phyloP scores from a whole-genome alignment of 495 filamentous ascomycete genomes.

The Cladorrhinum samala region DNA sequence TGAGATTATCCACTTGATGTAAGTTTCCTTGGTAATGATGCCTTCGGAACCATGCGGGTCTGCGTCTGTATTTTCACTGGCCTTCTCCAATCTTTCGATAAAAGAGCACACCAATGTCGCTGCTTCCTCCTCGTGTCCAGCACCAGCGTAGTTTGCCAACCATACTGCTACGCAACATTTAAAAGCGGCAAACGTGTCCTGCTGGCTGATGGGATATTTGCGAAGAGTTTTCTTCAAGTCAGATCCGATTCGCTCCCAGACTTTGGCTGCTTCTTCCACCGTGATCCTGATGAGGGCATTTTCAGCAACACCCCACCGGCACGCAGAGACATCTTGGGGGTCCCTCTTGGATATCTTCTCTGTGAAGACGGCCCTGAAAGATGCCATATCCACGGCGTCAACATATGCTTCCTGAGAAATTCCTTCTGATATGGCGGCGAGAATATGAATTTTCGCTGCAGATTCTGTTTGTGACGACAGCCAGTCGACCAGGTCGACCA shows the following conservation, averaged over 20 bases:
- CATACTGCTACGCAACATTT: constrained; percentile 33
- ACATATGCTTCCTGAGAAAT: constrained; percentile 39
- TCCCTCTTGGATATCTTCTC: constrained; percentile 19
- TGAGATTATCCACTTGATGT: constrained; percentile 23
- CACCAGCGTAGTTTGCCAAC: constrained; percentile 33
- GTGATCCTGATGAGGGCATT: constrained; percentile 30
- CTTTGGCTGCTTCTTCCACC: constrained; percentile 24
- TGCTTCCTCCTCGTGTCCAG: constrained; percentile 27
- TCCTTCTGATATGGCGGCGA: constrained; percentile 43
- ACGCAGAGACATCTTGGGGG: constrained; percentile 17
- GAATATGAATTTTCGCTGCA: constrained; percentile 32
- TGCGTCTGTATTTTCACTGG: constrained; percentile 2
- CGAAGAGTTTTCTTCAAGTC: constrained; percentile 28
- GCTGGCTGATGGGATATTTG: constrained; percentile 19
- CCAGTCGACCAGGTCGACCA: constrained; percentile 39
- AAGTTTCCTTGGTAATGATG: constrained; percentile 14
- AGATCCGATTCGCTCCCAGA: constrained; percentile 33
- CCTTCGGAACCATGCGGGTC: constrained; percentile 13
- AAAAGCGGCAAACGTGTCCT: constrained; percentile 37
- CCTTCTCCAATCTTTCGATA: constrained; percentile 26
- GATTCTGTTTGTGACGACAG: constrained; percentile 24
- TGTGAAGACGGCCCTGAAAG: constrained; percentile 11
- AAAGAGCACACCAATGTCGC: constrained; percentile 27
- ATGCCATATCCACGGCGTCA: constrained; percentile 30
- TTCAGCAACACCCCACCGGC: constrained; percentile 35